Base-by-base conservation (phyloP, 345 rosid genomes). In the Punica granatum region DNA sequence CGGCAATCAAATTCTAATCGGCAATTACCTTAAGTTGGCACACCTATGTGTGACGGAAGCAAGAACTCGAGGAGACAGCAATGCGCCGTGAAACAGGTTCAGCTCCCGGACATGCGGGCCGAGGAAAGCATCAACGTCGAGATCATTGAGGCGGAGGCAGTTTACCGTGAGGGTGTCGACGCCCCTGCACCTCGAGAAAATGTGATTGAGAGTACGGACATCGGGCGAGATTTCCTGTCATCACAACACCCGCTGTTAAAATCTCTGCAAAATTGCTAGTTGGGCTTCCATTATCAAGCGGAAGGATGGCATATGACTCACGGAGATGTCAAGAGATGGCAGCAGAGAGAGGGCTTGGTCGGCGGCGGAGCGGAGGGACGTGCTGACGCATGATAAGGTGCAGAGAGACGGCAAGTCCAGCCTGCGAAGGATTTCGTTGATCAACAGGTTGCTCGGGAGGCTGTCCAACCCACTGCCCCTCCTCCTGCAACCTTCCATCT, bases 331-430 rank as follows among this genome's bases (percentile, higher is more conserved):
- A 65, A 80, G 61, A 79, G 71, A 76, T 65, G 83, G 64, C 23
- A 84, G 56, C 19, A 76, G 73, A 68, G 86, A 77, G 42, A 80
- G 76, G 64, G 77, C 77, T 63, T 69, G 79, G 59, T 78, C 67
- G 70, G 68, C 77, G 60, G 79, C 65, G 67, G 71, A 78, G 76
- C 80, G 86, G 6, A 88, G 74, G 39, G 76, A 30, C 36, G 71
- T 78, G 76, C 76, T 75, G 48, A 83, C 84, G 67, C 91, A 86
- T 1, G 89, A 78, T 43, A 80, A 75, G 60, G 88, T 72, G 63
- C 79, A 83, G 0, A 86, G 83, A 3, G 76, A 68, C 69, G 83
- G 83, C 34, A 86, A 70, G 69, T 84, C 91, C 66, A 88, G 67
- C 58, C 77, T 83, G 11, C 54, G 46, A 0, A 88, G 76, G 37